Evolutionary conservation across 169 alveolate genomes (phyloP).

Genomic region (Cryptosporidium xiaoi): DNA sequence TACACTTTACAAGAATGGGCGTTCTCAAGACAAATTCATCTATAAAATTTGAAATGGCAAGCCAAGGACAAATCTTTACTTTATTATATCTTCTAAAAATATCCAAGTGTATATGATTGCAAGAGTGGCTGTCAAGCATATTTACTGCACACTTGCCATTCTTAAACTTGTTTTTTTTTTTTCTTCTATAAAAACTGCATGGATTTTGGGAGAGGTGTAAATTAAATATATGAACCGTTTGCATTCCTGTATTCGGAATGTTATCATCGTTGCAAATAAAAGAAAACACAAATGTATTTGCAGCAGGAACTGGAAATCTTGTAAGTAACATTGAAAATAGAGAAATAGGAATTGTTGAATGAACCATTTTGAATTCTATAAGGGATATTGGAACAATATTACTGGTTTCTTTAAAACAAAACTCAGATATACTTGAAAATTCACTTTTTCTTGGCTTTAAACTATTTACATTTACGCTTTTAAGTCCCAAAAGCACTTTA

Average conservation of each 20-base stretch:
- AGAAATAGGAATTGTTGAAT: constrained; percentile 54
- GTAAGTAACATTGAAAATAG: constrained; percentile 59
- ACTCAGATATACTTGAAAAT: constrained; percentile 54
- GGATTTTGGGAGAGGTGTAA: constrained; percentile 48
- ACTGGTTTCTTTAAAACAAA: constrained; percentile 54
- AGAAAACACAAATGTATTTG: constrained; percentile 51
- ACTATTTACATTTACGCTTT: constrained; percentile 15
- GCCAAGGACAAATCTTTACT: constrained; percentile 72
- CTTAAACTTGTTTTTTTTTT: constrained; percentile 8
- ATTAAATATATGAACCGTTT: constrained; percentile 45
- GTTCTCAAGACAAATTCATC: constrained; percentile 70
- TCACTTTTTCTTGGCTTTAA: constrained; percentile 23
- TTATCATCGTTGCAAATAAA: constrained; percentile 64
- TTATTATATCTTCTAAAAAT: constrained; percentile 38
- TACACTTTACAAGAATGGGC: constrained; percentile 59
- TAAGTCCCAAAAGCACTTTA: constrained; percentile 55
- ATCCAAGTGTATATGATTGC: constrained; percentile 67
- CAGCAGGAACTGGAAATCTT: constrained; percentile 72
- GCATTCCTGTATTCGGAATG: constrained; percentile 65
- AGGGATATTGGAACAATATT: constrained; percentile 60
- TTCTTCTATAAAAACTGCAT: background rate
- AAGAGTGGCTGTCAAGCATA: constrained; percentile 1
- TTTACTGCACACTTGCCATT: background rate
- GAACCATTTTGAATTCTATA: constrained; percentile 35
- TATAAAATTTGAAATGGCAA: constrained; percentile 64